Percentiles rank a stretch among this genome's conserved stretches.
Evolutionary conservation across 768 basidiomycete species (phyloP).

Genomic region (Collybia nuda): DNA sequence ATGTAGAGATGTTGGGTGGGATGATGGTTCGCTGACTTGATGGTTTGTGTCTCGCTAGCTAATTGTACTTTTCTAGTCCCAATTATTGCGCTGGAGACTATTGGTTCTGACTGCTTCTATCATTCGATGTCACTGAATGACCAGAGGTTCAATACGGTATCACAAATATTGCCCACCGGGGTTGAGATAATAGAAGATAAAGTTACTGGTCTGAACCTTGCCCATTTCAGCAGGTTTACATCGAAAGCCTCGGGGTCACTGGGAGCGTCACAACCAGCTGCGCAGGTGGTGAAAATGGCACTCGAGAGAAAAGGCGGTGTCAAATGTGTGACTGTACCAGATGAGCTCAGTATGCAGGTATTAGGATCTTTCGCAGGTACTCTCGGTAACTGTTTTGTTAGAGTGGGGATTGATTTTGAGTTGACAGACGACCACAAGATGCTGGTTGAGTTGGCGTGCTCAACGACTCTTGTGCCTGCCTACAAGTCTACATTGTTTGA

Average conservation of each 20-base stretch:
- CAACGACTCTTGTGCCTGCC: slow-evolving; percentile 66
- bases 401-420: background rate
- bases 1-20: slow-evolving; percentile 66
- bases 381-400: slow-evolving; percentile 11
- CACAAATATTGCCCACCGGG: slow-evolving; percentile 37
- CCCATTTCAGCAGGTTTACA: slow-evolving; percentile 54
- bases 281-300: slow-evolving; percentile 64
- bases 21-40: slow-evolving; percentile 48
- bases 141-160: slow-evolving; percentile 28
- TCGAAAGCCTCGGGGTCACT: slow-evolving; percentile 70
- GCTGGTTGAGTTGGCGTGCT: slow-evolving; percentile 73
- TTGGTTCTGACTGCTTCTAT: slow-evolving; percentile 74
- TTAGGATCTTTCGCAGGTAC: slow-evolving; percentile 58
- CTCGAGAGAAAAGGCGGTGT: slow-evolving; percentile 57
- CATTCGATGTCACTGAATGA: slow-evolving; percentile 63
- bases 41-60: background rate
- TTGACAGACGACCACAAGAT: slow-evolving; percentile 70
- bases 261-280: slow-evolving; percentile 66
- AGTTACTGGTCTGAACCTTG: slow-evolving; percentile 49
- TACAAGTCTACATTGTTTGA: slow-evolving; percentile 60
- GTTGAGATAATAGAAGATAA: slow-evolving; percentile 39
- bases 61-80: slow-evolving; percentile 41
- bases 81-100: slow-evolving; percentile 66
- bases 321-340: slow-evolving; percentile 59
- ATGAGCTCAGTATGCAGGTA: slow-evolving; percentile 68